Evolutionary conservation across 2,329 filamentous ascomycete genomes (phyloP).

Genomic region (Arthrinium puccinioides): DNA sequence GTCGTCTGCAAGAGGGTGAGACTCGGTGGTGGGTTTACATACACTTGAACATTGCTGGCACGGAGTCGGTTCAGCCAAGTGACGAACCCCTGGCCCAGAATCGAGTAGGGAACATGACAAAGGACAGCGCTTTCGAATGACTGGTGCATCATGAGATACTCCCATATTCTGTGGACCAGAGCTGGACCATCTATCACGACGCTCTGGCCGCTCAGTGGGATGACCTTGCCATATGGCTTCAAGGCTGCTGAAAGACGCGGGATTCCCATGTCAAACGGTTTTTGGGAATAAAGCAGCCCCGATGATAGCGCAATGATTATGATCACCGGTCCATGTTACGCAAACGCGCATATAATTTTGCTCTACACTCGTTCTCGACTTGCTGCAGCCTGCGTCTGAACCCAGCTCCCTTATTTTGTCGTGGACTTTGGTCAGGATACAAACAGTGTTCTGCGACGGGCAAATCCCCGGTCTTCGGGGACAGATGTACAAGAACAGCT

Average conservation of each 20-base stretch:
- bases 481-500: too few relatives aligned
- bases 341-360: too few relatives aligned
- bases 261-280: constrained; percentile 58
- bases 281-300: too few relatives aligned
- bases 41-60: constrained; percentile 54
- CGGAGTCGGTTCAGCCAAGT: constrained; percentile 57
- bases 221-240: constrained; percentile 40
- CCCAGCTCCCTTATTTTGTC: too few relatives aligned
- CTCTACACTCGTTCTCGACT: too few relatives aligned
- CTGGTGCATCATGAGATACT: constrained; percentile 40
- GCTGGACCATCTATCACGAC: constrained; percentile 71
- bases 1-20: background rate
- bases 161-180: constrained; percentile 66
- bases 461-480: too few relatives aligned
- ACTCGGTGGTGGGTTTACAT: constrained; percentile 18
- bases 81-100: constrained; percentile 52
- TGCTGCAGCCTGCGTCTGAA: too few relatives aligned
- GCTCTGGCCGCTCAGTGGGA: constrained; percentile 30
- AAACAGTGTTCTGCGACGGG: too few relatives aligned
- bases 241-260: constrained; percentile 46
- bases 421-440: too few relatives aligned
- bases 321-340: too few relatives aligned
- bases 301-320: too few relatives aligned
- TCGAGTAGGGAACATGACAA: constrained; percentile 53
- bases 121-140: constrained; percentile 34